Evolutionary conservation across 805 yeast species (phyloP).

Genomic region (Barnettozyma botsteinii): DNA sequence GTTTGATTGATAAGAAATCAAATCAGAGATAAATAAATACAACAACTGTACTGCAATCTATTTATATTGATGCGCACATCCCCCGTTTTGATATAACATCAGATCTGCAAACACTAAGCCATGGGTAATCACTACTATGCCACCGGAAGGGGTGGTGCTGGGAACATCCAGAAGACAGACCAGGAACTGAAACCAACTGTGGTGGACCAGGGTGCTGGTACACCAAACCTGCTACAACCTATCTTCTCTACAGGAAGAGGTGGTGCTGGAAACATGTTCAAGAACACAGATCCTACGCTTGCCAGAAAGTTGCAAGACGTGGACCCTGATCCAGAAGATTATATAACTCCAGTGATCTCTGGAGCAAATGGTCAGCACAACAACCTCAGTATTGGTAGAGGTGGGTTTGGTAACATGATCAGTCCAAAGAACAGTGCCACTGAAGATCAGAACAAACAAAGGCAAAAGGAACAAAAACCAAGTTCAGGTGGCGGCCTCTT

Average conservation of each 20-base stretch:
- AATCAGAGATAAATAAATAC: no score
- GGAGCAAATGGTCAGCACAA: conserved; percentile 25
- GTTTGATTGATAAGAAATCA: no score
- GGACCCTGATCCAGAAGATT: conserved; percentile 37
- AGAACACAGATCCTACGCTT: conserved; percentile 50
- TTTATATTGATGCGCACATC: neutral
- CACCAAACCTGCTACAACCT: conserved; percentile 52
- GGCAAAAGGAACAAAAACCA: conserved; percentile 24
- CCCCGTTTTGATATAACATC: neutral
- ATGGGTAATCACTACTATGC: conserved; percentile 36
- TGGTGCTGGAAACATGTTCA: conserved; percentile 71
- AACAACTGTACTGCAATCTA: neutral
- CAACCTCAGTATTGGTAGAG: conserved; percentile 44
- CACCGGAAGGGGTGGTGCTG: conserved; percentile 81
- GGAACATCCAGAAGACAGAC: conserved; percentile 47
- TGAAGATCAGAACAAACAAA: conserved; percentile 19
- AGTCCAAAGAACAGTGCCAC: conserved; percentile 28
- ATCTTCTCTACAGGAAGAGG: conserved; percentile 72
- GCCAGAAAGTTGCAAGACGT: conserved; percentile 66
- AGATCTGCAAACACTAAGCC: neutral
- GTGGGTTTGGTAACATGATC: conserved; percentile 60
- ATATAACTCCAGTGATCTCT: conserved; percentile 39
- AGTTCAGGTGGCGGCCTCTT: conserved; percentile 30
- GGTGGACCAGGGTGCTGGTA: conserved; percentile 53
- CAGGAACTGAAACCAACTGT: conserved; percentile 47